Conservation (phyloP, 345 rosid species). For the Psidium guajava region DNA sequence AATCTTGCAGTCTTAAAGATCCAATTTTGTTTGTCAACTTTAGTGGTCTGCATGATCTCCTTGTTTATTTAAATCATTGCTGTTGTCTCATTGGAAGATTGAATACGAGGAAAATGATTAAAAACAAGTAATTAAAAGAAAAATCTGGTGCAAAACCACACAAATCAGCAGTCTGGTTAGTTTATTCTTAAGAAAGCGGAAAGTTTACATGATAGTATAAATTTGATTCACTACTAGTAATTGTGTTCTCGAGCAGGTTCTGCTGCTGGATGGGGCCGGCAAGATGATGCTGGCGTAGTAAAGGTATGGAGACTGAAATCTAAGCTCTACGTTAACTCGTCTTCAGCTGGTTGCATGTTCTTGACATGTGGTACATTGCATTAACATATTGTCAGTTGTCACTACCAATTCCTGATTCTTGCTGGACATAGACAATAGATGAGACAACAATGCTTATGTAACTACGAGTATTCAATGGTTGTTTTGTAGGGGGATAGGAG, state of each 20-base stretch:
- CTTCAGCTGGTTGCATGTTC: neutral
- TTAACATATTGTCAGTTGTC: neutral
- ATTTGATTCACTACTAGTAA: neutral
- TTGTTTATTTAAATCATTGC: neutral
- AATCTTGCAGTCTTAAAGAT: neutral
- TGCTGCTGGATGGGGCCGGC: slow-evolving; percentile 96
- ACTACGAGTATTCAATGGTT: neutral
- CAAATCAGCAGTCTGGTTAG: neutral
- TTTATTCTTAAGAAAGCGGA: neutral
- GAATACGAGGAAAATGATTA: neutral
- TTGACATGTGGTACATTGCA: neutral
- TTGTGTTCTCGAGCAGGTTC: slow-evolving; percentile 44
- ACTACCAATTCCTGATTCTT: neutral
- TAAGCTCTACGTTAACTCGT: neutral
- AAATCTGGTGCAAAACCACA: neutral
- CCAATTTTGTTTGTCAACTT: neutral
- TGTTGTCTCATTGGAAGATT: neutral
- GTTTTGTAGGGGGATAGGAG: neutral
- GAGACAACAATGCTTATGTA: neutral
- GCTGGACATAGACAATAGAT: neutral
- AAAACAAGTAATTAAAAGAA: neutral
- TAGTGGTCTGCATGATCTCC: neutral
- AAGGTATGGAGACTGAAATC: slow-evolving; percentile 36
- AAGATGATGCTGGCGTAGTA: slow-evolving; percentile 91
- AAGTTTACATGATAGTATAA: neutral